Conservation (phyloP, 2,329 filamentous ascomycete species). For the Calonectria ilicicola region DNA sequence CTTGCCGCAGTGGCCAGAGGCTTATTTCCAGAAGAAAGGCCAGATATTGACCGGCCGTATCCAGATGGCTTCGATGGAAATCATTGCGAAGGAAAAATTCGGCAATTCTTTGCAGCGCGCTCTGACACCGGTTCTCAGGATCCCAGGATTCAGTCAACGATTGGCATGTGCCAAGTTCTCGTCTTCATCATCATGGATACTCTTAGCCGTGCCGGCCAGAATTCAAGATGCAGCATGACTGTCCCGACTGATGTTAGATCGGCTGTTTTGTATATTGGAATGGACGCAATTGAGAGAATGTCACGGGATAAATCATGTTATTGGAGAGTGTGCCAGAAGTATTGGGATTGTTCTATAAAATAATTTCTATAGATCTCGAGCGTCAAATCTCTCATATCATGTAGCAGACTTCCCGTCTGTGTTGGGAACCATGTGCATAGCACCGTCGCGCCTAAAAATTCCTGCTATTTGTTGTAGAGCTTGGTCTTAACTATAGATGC, state of each 20-base stretch:
- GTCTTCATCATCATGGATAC: neutral
- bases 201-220: neutral
- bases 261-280: neutral
- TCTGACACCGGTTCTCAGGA: neutral
- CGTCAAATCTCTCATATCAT: no score
- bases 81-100: neutral
- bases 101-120: neutral
- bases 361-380: no score
- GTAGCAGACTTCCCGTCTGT: no score
- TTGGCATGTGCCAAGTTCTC: neutral
- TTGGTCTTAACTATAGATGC: slow-evolving; percentile 46
- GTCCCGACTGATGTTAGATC: neutral
- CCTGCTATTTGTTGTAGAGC: no score
- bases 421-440: no score
- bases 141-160: no score
- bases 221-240: neutral
- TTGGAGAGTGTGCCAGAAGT: no score
- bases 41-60: neutral
- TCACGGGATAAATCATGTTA: no score
- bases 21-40: neutral
- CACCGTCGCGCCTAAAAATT: no score
- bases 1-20: neutral
- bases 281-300: no score
- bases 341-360: neutral
- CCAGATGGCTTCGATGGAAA: neutral